phyloP scores from a whole-genome alignment of 306 rosid genomes.

The Malus fusca region DNA sequence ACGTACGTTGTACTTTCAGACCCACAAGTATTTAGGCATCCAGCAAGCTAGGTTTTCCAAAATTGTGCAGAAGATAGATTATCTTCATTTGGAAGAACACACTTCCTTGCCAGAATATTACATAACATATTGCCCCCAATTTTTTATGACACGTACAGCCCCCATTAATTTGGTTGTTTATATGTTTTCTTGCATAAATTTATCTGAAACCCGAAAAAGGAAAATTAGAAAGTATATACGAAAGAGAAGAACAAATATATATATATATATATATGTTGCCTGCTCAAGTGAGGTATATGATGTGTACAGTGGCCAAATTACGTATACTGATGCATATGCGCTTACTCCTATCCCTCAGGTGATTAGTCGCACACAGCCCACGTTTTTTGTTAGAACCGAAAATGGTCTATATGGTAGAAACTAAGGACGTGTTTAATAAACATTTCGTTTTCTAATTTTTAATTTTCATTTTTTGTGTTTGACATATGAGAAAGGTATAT shows the following conservation, averaged over 20 bases:
- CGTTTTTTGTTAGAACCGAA: not conserved
- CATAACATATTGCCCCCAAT: no score
- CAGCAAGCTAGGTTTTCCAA: not conserved
- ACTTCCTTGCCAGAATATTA: not conserved
- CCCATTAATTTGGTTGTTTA: not conserved
- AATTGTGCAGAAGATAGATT: not conserved
- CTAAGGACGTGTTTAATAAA: not conserved
- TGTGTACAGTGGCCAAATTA: no score
- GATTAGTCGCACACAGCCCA: not conserved
- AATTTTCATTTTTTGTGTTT: no score
- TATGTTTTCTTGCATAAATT: not conserved
- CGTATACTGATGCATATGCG: not conserved
- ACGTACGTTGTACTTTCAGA: not conserved
- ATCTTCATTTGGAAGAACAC: no score
- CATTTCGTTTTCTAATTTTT: not conserved
- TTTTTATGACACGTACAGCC: not conserved
- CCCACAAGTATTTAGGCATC: slow-evolving; percentile 12
- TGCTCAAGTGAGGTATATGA: no score
- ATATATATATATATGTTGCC: no score
- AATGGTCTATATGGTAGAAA: not conserved
- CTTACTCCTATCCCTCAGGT: no score
- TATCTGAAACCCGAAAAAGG: not conserved
- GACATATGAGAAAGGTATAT: not conserved
- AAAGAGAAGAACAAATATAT: no score
- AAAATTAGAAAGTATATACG: not conserved